These are phyloP conservation scores for Clitocybe nebularis DNA, from an alignment of 1,284 basidiomycete species.

Conservation along the genomic window DNA sequence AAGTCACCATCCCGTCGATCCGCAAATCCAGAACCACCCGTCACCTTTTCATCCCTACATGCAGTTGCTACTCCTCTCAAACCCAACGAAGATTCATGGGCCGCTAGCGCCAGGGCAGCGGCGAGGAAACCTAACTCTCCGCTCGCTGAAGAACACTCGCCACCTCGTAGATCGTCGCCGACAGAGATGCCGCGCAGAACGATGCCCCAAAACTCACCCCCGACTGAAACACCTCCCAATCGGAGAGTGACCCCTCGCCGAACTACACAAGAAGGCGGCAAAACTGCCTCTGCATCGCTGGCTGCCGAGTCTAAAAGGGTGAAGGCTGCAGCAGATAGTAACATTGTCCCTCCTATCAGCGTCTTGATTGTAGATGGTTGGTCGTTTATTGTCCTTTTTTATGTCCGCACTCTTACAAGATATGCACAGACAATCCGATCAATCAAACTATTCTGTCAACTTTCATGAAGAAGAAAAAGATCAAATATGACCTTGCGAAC, in stretches of 20 bases:
- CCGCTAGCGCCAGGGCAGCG: conserved; percentile 1
- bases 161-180: conserved; percentile 7
- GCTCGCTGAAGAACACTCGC: conserved; percentile 5
- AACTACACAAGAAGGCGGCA: conserved; percentile 5
- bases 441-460: conserved; percentile 96
- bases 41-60: conserved; percentile 25
- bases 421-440: conserved; percentile 89
- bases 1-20: conserved; percentile 18
- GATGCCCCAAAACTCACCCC: conserved; percentile 13
- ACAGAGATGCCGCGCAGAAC: conserved; percentile 8
- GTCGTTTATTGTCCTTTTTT: conserved; percentile 23
- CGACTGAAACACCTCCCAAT: conserved; percentile 10
- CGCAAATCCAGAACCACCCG: conserved; percentile 1
- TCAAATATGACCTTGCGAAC: conserved; percentile 92
- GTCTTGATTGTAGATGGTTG: conserved; percentile 94
- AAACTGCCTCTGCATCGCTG: conserved; percentile 10
- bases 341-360: conserved; percentile 89
- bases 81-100: conserved; percentile 2
- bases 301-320: conserved; percentile 23
- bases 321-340: conserved; percentile 33
- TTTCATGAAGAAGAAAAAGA: conserved; percentile 95
- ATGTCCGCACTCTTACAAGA: not conserved
- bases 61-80: conserved; percentile 16
- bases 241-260: conserved; percentile 9
- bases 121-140: conserved; percentile 11